A percentile compares a stretch with the other conserved stretches of the same genome.
Conservation (phyloP, 257 asterid genomes). For the Ehretia macrophylla region DNA sequence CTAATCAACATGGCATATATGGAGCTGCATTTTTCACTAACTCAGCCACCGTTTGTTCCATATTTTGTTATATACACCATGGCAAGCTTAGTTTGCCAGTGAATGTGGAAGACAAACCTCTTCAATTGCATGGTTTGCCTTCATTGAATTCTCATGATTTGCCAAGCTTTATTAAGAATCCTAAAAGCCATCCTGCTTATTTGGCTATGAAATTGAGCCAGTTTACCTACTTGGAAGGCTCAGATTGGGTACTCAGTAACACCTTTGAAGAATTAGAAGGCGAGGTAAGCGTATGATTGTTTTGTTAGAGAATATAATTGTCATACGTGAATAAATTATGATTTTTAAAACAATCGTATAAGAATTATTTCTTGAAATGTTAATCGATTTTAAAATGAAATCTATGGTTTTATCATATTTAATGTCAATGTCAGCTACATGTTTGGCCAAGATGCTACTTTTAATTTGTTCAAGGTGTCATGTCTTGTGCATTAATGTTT, state of each 20-base stretch:
- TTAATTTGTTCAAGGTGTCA: no score
- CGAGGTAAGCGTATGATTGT: constrained; percentile 28
- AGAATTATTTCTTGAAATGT: no score
- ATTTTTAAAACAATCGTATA: no score
- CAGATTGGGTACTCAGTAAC: constrained; percentile 55
- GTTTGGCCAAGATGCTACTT: no score
- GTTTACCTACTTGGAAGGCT: constrained; percentile 43
- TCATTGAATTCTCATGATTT: constrained; percentile 37
- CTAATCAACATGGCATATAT: constrained; percentile 32
- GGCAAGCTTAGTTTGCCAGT: constrained; percentile 45
- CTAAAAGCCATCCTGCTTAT: constrained; percentile 64
- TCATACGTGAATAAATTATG: no score
- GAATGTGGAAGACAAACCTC: constrained; percentile 18
- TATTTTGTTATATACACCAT: constrained; percentile 44
- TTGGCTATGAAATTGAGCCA: constrained; percentile 59
- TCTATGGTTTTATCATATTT: no score
- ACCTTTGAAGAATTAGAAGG: constrained; percentile 44
- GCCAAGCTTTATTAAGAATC: constrained; percentile 52
- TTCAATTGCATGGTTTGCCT: constrained; percentile 56
- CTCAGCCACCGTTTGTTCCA: constrained; percentile 46
- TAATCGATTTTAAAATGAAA: no score
- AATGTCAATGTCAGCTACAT: background rate
- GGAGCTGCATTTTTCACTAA: constrained; percentile 76
- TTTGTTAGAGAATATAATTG: no score
- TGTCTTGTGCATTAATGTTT: no score